Evolutionary conservation across 1,284 basidiomycete species (phyloP), one percentile per base, ranked within the genome.

Genomic region (Tilletia setariae): DNA sequence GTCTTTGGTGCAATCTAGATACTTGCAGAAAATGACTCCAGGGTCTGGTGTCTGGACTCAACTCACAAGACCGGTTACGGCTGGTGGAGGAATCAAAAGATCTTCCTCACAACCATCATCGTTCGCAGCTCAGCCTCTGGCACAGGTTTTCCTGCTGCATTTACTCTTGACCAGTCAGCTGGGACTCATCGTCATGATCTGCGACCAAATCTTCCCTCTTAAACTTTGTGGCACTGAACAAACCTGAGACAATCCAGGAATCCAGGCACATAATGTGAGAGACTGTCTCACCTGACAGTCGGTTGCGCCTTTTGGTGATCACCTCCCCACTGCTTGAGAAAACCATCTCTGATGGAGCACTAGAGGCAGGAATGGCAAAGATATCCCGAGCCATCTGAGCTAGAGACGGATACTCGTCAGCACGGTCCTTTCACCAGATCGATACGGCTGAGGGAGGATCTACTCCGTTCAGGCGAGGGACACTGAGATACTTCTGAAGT

Each of bases 31-130:
- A 3, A 21, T 23, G 51, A 28, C 23, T 53, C 51, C 23, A 13
- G 21, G 35, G 21, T 53, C 11, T 53, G 51, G 51, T 53, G 51
- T 23, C 51, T 53, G 3, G 51, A 53, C 51, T 53, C 51, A 13
- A 53, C 51, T 11, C 51, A 53, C 21, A 53, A 53, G 4, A 53
- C 51, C 21, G 51, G 51, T 28, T 53, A 53, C 25, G 51, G 51
- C 11, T 25, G 21, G 51, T 11, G 9, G 11, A 53, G 13, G 13
- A 9, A 53, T 28, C 21, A 53, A 53, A 53, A 53, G 21, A 23
- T 53, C 19, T 53, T 53, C 28, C 21, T 53, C 19, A 21, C 51
- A 11, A 53, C 51, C 51, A 53, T 53, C 51, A n/a, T 53, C 21
- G 51, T 53, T 3, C 19, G 51, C n/a, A 53, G 23, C 21, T 2